Conservation (phyloP, 768 basidiomycete species). For the Botryobasidium botryosum region DNA sequence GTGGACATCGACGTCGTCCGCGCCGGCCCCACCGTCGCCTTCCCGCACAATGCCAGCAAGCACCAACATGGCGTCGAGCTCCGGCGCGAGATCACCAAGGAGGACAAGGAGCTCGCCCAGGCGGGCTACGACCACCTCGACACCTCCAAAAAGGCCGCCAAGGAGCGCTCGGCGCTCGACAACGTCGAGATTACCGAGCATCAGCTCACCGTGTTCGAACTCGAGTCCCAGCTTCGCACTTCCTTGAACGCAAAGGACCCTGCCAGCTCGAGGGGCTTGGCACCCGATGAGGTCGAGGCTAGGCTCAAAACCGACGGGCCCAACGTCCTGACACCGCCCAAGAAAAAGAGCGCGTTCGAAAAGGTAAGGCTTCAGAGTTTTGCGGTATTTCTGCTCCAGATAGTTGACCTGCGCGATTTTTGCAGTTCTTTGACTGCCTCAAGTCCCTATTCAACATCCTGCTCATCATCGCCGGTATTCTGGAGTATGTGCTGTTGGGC, state of each 20-base stretch:
- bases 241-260: conserved; percentile 38
- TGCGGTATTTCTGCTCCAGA: conserved; percentile 6
- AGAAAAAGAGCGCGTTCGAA: conserved; percentile 45
- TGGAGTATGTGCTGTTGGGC: conserved; percentile 48
- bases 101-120: conserved; percentile 46
- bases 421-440: conserved; percentile 45
- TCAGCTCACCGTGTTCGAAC: conserved; percentile 25
- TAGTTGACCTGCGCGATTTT: conserved; percentile 6
- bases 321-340: conserved; percentile 48
- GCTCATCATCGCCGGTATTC: conserved; percentile 44
- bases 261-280: conserved; percentile 32
- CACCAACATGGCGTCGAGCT: conserved; percentile 42
- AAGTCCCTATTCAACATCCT: conserved; percentile 48
- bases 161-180: conserved; percentile 18
- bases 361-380: conserved; percentile 28
- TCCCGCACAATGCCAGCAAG: background rate
- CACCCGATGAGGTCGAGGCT: conserved; percentile 32
- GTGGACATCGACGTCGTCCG: background rate
- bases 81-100: conserved; percentile 45
- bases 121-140: conserved; percentile 53
- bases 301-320: conserved; percentile 41
- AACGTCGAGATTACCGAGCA: conserved; percentile 47
- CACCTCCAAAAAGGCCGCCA: conserved; percentile 14
- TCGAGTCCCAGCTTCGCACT: conserved; percentile 29
- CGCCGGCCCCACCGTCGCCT: background rate